These are phyloP conservation scores for Quercus engelmannii DNA, from an alignment of 306 rosid species.

Conservation along the genomic window DNA sequence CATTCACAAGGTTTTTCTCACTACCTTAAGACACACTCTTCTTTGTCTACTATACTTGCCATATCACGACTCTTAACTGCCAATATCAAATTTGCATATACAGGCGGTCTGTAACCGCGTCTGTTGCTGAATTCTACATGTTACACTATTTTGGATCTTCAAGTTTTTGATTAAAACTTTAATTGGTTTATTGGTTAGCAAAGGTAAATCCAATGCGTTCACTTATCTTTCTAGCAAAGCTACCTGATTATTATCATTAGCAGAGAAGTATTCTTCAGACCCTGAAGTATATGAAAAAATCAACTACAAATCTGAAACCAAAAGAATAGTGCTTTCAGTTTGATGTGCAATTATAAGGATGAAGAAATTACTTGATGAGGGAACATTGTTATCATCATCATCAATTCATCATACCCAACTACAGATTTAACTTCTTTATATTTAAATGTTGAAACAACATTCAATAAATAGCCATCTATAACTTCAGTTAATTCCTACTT, in stretches of 20 bases:
- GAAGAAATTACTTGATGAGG: neutral
- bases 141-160: neutral
- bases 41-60: neutral
- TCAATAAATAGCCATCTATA: neutral
- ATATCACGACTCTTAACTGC: too few species aligned
- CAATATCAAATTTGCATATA: too few species aligned
- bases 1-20: neutral
- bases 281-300: neutral
- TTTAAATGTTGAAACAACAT: neutral
- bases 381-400: neutral
- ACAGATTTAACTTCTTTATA: neutral
- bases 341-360: neutral
- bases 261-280: neutral
- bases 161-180: neutral
- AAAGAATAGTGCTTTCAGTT: constrained; percentile 13
- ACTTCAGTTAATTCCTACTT: constrained; percentile 14
- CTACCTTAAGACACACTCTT: neutral
- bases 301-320: constrained; percentile 2
- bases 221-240: neutral
- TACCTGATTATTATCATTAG: neutral
- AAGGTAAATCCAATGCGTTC: neutral
- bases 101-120: neutral
- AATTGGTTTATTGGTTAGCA: neutral
- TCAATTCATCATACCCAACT: neutral
- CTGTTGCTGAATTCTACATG: neutral